Base-by-base conservation (phyloP, 495 filamentous ascomycete genomes). In the Neurospora tetraspora region DNA sequence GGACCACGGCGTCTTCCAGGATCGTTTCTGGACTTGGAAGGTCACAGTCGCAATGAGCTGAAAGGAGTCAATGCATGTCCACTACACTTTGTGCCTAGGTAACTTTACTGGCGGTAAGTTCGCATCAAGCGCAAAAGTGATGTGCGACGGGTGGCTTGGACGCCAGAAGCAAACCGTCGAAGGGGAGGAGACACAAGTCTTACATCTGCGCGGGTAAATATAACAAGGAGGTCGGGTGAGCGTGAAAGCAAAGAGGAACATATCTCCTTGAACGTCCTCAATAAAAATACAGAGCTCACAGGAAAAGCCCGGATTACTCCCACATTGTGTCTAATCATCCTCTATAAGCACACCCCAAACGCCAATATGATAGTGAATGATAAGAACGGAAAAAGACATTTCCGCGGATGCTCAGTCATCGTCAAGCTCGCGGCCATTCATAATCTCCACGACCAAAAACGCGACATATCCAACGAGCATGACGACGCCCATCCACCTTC, bases 361-460 rank as follows among this genome's bases (percentile, higher is more conserved):
- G 53, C 53, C 27, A 61, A 18, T 2, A 18, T 34, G 27, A 61
- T 34, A 4, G 1, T 4, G 20, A 61, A 61, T 27, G 6, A 34
- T 18, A 31, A 16, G 6, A 6, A 9, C 27, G 2, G 3, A 16
- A 16, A 3, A 61, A 61, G 23, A 31, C 47, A 61, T 61, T 14
- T 43, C 39, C 43, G 16, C 23, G 53, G 27, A 61, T 18, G 27
- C 18, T 53, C 69, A 74, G 39, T 76, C 75, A 39, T 76, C 75
- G n/a, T 76, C 75, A 12, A 76, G 18, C 23, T 68, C 69, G 59
- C 69, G 71, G 6, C 75, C 75, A 68, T 71, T 71, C 39, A 71
- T 59, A 10, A 85, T 82, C 75, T 87, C 85, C 1, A 83, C 69
- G 6, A 79, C 78, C 18, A 86, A 71, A 71, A 85, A 86, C 1